phyloP scores from a whole-genome alignment of 768 basidiomycete genomes.

The Naematelia encephala region DNA sequence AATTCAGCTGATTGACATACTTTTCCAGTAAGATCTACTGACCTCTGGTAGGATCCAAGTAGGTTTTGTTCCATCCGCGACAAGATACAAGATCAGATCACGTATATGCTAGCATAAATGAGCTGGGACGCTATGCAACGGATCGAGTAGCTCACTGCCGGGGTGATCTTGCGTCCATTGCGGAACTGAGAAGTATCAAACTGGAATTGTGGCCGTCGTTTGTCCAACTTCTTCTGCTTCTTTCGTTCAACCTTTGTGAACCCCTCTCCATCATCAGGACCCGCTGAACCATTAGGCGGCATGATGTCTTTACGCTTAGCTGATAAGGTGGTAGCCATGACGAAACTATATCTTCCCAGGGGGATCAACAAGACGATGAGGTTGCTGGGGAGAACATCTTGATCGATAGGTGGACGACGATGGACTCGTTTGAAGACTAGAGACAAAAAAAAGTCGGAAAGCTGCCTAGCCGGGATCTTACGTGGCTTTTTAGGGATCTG shows the following conservation, averaged over 20 bases:
- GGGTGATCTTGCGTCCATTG: constrained; percentile 69
- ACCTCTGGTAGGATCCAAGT: constrained; percentile 86
- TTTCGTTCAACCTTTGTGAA: constrained; percentile 46
- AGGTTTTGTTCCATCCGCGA: constrained; percentile 76
- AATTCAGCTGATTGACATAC: constrained; percentile 12
- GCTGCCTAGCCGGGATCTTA: too few species aligned
- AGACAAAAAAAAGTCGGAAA: too few species aligned
- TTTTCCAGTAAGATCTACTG: constrained; percentile 27
- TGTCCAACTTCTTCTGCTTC: constrained; percentile 52
- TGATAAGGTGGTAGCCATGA: background rate
- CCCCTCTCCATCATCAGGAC: constrained; percentile 14
- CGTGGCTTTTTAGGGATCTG: too few species aligned
- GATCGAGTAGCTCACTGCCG: constrained; percentile 61
- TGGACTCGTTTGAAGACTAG: too few species aligned
- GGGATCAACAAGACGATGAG: background rate
- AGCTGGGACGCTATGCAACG: background rate
- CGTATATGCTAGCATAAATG: constrained; percentile 70
- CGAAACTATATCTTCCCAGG: background rate
- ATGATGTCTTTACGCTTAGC: background rate
- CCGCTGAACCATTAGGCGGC: background rate
- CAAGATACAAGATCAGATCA: constrained; percentile 75
- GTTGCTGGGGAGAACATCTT: background rate
- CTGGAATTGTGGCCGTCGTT: constrained; percentile 69
- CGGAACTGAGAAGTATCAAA: constrained; percentile 77
- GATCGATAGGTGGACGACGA: too few species aligned